Evolutionary conservation across 805 yeast genomes (phyloP).

Genomic region (Metschnikowia drakensbergensis): DNA sequence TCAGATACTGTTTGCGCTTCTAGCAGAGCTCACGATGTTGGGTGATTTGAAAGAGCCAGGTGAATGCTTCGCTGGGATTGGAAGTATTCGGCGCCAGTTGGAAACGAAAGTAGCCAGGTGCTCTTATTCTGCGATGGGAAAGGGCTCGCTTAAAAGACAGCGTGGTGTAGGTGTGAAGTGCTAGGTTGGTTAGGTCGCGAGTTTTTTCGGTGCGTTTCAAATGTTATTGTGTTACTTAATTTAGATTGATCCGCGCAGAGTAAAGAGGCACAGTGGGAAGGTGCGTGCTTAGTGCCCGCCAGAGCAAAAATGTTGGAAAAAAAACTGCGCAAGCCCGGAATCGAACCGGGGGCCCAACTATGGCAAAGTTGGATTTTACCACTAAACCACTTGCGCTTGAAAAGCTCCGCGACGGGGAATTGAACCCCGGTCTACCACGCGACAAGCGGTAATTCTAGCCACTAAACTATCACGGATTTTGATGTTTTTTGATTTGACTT

Average conservation of each 20-base stretch:
- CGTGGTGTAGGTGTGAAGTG: neutral
- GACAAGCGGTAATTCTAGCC: conserved; percentile 23
- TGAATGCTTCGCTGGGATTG: neutral
- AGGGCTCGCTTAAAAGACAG: neutral
- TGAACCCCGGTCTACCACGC: conserved; percentile 24
- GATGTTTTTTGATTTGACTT: neutral
- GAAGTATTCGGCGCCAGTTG: no score
- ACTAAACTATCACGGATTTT: conserved; percentile 21
- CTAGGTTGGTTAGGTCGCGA: neutral
- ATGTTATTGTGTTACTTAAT: conserved; percentile 3
- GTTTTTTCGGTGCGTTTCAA: conserved; percentile 3
- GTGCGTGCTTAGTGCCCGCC: neutral
- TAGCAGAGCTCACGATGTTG: neutral
- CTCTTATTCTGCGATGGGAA: neutral
- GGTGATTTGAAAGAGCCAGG: neutral
- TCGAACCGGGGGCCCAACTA: conserved; percentile 23
- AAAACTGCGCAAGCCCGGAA: conserved; percentile 21
- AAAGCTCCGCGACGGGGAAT: conserved; percentile 21
- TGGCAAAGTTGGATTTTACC: conserved; percentile 22
- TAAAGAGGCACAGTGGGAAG: neutral
- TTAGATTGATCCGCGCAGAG: neutral
- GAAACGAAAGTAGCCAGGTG: neutral
- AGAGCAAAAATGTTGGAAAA: neutral
- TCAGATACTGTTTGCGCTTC: no score
- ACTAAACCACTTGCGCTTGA: conserved; percentile 20